These are phyloP conservation scores for Saturnispora diversa DNA, from an alignment of 805 yeast genomes.

Conservation along the genomic window DNA sequence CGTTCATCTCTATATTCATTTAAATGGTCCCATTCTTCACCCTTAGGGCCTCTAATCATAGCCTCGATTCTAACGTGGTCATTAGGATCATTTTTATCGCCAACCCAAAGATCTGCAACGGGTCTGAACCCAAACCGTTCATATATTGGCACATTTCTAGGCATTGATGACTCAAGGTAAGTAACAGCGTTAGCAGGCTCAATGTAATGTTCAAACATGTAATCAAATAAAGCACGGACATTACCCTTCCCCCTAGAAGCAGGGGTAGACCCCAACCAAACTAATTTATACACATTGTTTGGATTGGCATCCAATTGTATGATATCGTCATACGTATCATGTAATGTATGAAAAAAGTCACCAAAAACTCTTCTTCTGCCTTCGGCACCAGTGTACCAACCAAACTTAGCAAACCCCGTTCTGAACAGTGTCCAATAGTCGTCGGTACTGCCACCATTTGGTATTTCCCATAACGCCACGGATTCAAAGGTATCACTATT, in stretches of 20 bases:
- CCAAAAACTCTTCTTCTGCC: slow-evolving; percentile 44
- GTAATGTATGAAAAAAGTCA: slow-evolving; percentile 44
- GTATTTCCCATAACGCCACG: slow-evolving; percentile 47
- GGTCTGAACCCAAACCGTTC: slow-evolving; percentile 43
- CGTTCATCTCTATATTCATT: slow-evolving; percentile 22
- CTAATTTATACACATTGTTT: slow-evolving; percentile 28
- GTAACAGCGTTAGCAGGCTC: slow-evolving; percentile 35
- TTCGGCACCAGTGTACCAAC: slow-evolving; percentile 40
- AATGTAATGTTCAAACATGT: slow-evolving; percentile 38
- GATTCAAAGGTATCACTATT: slow-evolving; percentile 37
- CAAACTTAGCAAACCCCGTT: slow-evolving; percentile 45
- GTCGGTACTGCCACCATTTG: slow-evolving; percentile 38
- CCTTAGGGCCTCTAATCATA: slow-evolving; percentile 32
- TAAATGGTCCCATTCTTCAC: slow-evolving; percentile 25
- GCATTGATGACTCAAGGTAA: slow-evolving; percentile 44
- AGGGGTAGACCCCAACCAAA: slow-evolving; percentile 31
- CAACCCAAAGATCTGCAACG: slow-evolving; percentile 41
- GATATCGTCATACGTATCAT: slow-evolving; percentile 39
- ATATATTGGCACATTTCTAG: slow-evolving; percentile 44
- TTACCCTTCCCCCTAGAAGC: slow-evolving; percentile 51
- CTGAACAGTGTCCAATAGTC: slow-evolving; percentile 40
- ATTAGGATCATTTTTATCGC: slow-evolving; percentile 23
- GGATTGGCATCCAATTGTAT: slow-evolving; percentile 31
- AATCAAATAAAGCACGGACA: slow-evolving; percentile 41
- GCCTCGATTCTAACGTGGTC: slow-evolving; percentile 33